These are phyloP conservation scores for Diaporthe capsici DNA, from an alignment of 2,329 filamentous ascomycete genomes.

Conservation along the genomic window DNA sequence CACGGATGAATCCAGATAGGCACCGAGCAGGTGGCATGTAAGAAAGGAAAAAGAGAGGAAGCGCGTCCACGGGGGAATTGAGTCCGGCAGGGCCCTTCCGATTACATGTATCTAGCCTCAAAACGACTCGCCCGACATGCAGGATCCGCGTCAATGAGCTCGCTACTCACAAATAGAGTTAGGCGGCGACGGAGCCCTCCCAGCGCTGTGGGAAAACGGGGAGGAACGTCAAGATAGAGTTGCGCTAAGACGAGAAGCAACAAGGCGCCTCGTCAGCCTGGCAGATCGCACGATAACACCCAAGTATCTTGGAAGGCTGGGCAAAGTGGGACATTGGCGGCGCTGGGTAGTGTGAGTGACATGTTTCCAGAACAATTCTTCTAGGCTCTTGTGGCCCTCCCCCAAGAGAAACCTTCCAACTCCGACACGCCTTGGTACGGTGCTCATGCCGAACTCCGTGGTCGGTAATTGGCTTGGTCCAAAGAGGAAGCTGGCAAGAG, in stretches of 20 bases:
- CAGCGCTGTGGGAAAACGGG: background rate
- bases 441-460: constrained; percentile 27
- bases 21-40: constrained; percentile 1
- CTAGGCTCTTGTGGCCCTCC: background rate
- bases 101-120: constrained; percentile 34
- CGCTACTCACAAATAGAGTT: constrained; percentile 9
- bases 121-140: background rate
- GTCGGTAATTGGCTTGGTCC: constrained; percentile 27
- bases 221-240: constrained; percentile 4
- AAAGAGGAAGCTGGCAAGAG: constrained; percentile 34
- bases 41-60: constrained; percentile 24
- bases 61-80: constrained; percentile 5
- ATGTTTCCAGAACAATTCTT: constrained; percentile 29
- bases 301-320: constrained; percentile 28
- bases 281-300: constrained; percentile 16
- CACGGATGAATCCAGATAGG: background rate
- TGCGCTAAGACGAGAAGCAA: constrained; percentile 10
- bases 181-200: constrained; percentile 12
- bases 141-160: background rate
- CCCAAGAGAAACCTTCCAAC: background rate
- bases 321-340: constrained; percentile 1
- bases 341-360: constrained; percentile 14
- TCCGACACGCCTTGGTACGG: constrained; percentile 8
- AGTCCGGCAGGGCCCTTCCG: background rate
- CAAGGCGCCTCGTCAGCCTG: constrained; percentile 39